These are phyloP conservation scores for Sphaerosporella brunnea DNA, from an alignment of 495 filamentous ascomycete genomes.

Conservation along the genomic window DNA sequence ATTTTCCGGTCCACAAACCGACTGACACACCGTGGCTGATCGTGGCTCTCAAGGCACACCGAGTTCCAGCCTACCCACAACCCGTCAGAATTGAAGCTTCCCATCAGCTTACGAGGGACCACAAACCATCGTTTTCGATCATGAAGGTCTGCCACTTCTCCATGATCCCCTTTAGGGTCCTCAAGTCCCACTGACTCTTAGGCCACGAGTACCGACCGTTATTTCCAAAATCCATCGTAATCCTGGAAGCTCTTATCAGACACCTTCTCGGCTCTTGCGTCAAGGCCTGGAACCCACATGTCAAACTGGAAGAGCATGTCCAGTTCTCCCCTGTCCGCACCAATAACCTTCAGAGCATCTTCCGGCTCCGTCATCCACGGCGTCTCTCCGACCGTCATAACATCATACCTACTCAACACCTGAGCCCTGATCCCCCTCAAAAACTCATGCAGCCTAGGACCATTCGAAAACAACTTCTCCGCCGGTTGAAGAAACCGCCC, in stretches of 20 bases:
- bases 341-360: slow-evolving; percentile 43
- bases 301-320: slow-evolving; percentile 68
- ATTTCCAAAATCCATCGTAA: slow-evolving; percentile 8
- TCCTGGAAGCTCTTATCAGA: not conserved
- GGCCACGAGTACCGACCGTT: not conserved
- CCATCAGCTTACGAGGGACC: not conserved
- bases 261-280: no score
- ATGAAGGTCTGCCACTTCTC: slow-evolving; percentile 51
- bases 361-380: slow-evolving; percentile 41
- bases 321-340: slow-evolving; percentile 40
- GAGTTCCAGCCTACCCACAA: slow-evolving; percentile 39
- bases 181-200: slow-evolving; percentile 32
- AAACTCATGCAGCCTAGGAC: slow-evolving; percentile 49
- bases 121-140: slow-evolving; percentile 39
- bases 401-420: slow-evolving; percentile 50
- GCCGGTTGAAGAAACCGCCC: slow-evolving; percentile 37
- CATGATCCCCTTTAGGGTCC: slow-evolving; percentile 40
- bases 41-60: slow-evolving; percentile 57
- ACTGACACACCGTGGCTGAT: slow-evolving; percentile 46
- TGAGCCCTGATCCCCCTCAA: slow-evolving; percentile 38
- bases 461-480: slow-evolving; percentile 42
- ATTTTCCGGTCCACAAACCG: slow-evolving; percentile 32
- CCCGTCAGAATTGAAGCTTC: not conserved
- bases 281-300: slow-evolving; percentile 26
- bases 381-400: slow-evolving; percentile 56